Evolutionary conservation across 495 filamentous ascomycete species (phyloP).

Genomic region (Penicillium taxi): DNA sequence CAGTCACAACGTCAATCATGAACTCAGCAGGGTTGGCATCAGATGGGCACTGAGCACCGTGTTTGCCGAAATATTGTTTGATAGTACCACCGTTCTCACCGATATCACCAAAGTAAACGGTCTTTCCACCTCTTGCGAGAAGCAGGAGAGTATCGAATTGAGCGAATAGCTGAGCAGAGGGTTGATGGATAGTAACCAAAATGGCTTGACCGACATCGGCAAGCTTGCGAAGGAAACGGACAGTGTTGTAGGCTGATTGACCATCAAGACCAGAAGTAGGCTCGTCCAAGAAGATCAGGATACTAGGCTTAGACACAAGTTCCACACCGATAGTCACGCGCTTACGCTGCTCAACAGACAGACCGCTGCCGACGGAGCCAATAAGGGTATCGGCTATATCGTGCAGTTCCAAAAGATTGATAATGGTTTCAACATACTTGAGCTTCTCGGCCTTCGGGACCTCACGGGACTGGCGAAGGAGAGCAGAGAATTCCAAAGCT

Average conservation of each 20-base stretch:
- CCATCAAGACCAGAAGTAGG: conserved; percentile 66
- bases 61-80: conserved; percentile 69
- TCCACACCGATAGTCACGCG: too few relatives aligned
- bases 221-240: conserved; percentile 56
- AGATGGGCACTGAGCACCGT: conserved; percentile 65
- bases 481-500: too few relatives aligned
- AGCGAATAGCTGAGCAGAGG: conserved; percentile 60
- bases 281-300: conserved; percentile 69
- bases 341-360: too few relatives aligned
- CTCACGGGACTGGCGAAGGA: too few relatives aligned
- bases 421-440: too few relatives aligned
- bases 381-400: too few relatives aligned
- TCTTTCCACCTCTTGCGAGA: conserved; percentile 59
- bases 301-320: conserved; percentile 55
- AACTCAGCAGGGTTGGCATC: conserved; percentile 79
- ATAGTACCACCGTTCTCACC: conserved; percentile 42
- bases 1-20: conserved; percentile 77
- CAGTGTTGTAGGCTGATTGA: conserved; percentile 55
- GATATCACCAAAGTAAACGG: conserved; percentile 63
- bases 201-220: conserved; percentile 62
- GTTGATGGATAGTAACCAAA: conserved; percentile 70
- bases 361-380: too few relatives aligned
- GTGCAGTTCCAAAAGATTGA: too few relatives aligned
- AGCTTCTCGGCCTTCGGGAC: too few relatives aligned
- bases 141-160: conserved; percentile 66